Conservation (phyloP, 1,139 yeast genomes). For the Waltiozyma sp. region DNA sequence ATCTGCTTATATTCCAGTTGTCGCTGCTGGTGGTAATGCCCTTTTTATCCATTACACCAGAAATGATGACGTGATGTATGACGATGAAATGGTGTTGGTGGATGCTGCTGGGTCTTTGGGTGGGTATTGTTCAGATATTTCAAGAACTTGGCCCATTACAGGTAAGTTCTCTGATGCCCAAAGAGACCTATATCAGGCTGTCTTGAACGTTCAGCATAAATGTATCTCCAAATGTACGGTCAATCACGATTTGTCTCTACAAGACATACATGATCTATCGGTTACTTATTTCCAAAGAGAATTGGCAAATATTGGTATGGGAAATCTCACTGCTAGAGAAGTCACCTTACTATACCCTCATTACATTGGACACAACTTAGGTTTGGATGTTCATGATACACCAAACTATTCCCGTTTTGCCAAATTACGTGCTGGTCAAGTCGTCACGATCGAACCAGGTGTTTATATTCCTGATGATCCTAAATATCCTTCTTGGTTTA, state of each 20-base stretch:
- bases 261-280: conserved; percentile 68
- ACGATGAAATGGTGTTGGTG: conserved; percentile 76
- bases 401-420: conserved; percentile 47
- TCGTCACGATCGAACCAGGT: conserved; percentile 91
- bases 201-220: conserved; percentile 67
- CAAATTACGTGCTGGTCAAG: conserved; percentile 50
- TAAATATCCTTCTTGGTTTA: conserved; percentile 67
- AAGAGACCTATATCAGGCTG: conserved; percentile 78
- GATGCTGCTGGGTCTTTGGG: conserved; percentile 95
- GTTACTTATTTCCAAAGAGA: conserved; percentile 49
- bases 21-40: conserved; percentile 86
- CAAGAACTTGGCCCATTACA: conserved; percentile 91
- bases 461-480: conserved; percentile 67
- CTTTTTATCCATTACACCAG: conserved; percentile 84
- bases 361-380: conserved; percentile 90
- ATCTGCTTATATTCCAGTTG: conserved; percentile 90
- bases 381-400: conserved; percentile 85
- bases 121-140: conserved; percentile 92
- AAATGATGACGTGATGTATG: conserved; percentile 66
- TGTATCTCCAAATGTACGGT: conserved; percentile 51
- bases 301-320: conserved; percentile 62
- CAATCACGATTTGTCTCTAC: conserved; percentile 41
- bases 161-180: conserved; percentile 68
- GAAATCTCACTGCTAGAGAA: conserved; percentile 36
- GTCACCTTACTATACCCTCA: conserved; percentile 73